These are phyloP conservation scores for Diplodia seriata DNA, from an alignment of 2,329 filamentous ascomycete genomes.

Conservation along the genomic window DNA sequence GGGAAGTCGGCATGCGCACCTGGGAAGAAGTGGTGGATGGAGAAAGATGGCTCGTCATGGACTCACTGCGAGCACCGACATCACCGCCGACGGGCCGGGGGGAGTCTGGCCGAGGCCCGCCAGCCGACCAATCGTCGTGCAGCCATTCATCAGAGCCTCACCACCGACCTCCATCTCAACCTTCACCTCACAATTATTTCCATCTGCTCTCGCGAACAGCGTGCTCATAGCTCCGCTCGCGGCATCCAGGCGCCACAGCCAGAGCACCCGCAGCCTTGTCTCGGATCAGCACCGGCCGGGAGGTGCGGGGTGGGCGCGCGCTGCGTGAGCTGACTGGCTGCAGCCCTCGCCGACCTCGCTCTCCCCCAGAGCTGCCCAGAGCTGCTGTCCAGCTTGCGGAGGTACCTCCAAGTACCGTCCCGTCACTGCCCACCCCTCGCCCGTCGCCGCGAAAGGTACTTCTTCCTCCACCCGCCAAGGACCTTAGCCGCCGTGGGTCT, in stretches of 20 bases:
- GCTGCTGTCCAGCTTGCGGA: neutral
- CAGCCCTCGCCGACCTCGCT: constrained; percentile 16
- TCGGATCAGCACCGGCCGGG: constrained; percentile 17
- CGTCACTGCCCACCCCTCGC: neutral
- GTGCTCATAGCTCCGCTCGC: neutral
- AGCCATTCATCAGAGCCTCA: constrained; percentile 1
- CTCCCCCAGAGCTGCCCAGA: neutral
- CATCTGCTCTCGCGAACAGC: neutral
- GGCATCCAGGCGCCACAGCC: constrained; percentile 14
- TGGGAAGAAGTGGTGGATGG: neutral
- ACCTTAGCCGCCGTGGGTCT: constrained; percentile 9
- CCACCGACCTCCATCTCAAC: neutral
- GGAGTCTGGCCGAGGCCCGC: constrained; percentile 5
- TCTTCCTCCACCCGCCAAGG: neutral
- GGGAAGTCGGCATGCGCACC: constrained; percentile 4
- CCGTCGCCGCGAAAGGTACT: constrained; percentile 3
- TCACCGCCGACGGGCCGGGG: constrained; percentile 16
- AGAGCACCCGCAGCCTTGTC: neutral
- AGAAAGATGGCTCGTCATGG: neutral
- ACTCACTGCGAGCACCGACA: constrained; percentile 11
- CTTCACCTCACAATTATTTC: neutral
- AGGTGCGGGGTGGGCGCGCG: constrained; percentile 10
- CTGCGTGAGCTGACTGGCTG: constrained; percentile 15
- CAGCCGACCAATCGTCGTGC: constrained; percentile 6
- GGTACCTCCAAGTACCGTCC: constrained; percentile 21